Base-by-base conservation (phyloP, 768 basidiomycete genomes). In the Leucogyrophana mollusca region DNA sequence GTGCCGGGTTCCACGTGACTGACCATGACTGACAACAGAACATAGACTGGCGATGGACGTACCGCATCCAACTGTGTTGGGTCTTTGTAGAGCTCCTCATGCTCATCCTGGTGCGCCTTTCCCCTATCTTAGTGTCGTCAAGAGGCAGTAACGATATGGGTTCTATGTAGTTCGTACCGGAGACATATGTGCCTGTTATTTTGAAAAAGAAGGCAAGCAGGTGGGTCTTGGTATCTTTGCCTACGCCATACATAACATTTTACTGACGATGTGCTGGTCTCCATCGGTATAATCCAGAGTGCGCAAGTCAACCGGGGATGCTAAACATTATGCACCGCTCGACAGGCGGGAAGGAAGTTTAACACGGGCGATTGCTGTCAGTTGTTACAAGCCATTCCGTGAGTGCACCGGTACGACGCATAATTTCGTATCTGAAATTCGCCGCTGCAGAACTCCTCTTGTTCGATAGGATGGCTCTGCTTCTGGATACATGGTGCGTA, bases 381-480 rank as follows among this genome's bases (percentile, higher is more conserved):
- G 84, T 53, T 82, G 83, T 52, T 82, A 74, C 43, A 80, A 70
- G 6, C 89, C 90, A 1, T 91, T 94, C 61, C 69, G 88, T 88
- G 58, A 44, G 85, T 67, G n/a, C n/a, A n/a, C n/a, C n/a, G n/a
- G n/a, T n/a, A n/a, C n/a, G n/a, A n/a, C n/a, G n/a, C n/a, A n/a
- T n/a, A n/a, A n/a, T n/a, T n/a, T n/a, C n/a, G n/a, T n/a, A n/a
- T n/a, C n/a, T n/a, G n/a, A n/a, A n/a, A n/a, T n/a, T n/a, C n/a
- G n/a, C 6, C 2, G 2, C 13, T 21, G 27, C 48, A 87, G 85
- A 82, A 60, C 67, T 90, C 4, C 65, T 88, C 4, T 33, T 78
- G 0, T 77, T 71, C 40, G 87, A 94, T 54, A 73, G 77, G n/a
- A 92, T 91, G 87, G 84, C 85, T 0, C 70, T 90, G 4, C 63